These are phyloP conservation scores for Petrea volubilis DNA, from an alignment of 257 asterid species.

Conservation along the genomic window DNA sequence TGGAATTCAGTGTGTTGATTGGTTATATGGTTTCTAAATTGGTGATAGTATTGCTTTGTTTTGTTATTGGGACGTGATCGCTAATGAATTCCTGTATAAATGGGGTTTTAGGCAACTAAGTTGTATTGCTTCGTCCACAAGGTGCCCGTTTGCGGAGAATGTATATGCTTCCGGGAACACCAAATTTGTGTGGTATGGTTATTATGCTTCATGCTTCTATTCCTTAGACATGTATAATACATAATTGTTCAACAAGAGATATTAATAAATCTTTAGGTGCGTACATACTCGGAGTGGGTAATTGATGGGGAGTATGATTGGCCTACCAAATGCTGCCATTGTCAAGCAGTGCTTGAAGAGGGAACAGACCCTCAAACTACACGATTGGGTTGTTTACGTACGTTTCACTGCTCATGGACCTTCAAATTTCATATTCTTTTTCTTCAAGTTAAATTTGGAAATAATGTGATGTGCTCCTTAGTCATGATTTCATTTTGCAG, in stretches of 20 bases:
- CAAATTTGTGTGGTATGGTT: conserved; percentile 90
- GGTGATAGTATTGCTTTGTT: neutral
- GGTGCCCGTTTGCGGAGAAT: conserved; percentile 95
- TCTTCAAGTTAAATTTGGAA: neutral
- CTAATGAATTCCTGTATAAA: conserved; percentile 16
- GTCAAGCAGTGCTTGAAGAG: conserved; percentile 76
- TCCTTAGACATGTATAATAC: neutral
- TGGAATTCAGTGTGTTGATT: conserved; percentile 3
- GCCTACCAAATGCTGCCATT: conserved; percentile 93
- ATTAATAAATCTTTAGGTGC: conserved; percentile 45
- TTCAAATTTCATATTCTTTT: neutral
- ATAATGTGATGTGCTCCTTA: neutral
- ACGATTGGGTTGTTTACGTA: conserved; percentile 98
- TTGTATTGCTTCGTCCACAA: conserved; percentile 98
- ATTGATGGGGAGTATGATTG: conserved; percentile 97
- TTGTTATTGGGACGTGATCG: neutral
- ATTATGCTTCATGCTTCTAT: neutral
- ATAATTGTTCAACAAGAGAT: neutral
- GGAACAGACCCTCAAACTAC: conserved; percentile 66
- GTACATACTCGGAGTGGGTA: conserved; percentile 95
- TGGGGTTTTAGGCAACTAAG: conserved; percentile 79
- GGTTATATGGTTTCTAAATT: neutral
- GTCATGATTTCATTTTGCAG: conserved; percentile 33
- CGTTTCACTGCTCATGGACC: conserved; percentile 30
- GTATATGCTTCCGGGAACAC: conserved; percentile 93